These are phyloP conservation scores for Skeletonema tropicum DNA, from an alignment of 108 stramenopile genomes.

Conservation along the genomic window DNA sequence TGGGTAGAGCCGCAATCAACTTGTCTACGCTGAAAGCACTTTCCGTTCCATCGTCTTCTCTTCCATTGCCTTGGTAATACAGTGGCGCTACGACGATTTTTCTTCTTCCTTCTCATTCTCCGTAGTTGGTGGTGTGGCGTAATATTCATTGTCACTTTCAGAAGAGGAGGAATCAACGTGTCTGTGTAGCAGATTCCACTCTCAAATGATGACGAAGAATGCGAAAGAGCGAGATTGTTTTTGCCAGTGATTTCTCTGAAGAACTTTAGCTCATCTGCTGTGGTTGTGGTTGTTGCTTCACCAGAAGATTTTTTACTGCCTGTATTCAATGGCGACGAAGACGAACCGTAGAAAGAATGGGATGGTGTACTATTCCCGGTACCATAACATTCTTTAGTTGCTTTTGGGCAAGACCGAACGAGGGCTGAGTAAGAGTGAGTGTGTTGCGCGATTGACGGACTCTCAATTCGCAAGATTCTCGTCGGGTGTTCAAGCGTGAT, in stretches of 20 bases:
- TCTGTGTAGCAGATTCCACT: not conserved
- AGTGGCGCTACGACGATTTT: not conserved
- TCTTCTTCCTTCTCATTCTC: not conserved
- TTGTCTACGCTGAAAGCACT: too few relatives aligned
- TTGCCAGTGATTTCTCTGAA: not conserved
- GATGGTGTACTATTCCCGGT: not conserved
- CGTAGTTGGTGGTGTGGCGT: not conserved
- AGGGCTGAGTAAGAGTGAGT: not conserved
- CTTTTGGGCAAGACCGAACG: not conserved
- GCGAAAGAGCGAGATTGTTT: not conserved
- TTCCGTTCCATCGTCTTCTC: not conserved
- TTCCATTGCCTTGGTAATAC: not conserved
- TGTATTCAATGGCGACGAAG: not conserved
- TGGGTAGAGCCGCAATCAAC: not conserved
- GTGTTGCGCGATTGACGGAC: not conserved
- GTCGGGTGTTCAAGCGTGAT: conserved; percentile 6
- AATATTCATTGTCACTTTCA: not conserved
- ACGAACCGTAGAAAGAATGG: not conserved
- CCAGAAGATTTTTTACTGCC: not conserved
- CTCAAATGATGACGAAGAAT: not conserved
- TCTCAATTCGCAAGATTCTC: not conserved
- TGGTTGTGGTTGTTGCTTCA: not conserved
- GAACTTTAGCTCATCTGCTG: not conserved
- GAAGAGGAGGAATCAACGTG: not conserved
- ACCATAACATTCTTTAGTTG: not conserved